Evolutionary conservation across 2,329 filamentous ascomycete genomes (phyloP), one percentile per base, ranked within the genome.

Genomic region (Sporothrix schenckii): DNA sequence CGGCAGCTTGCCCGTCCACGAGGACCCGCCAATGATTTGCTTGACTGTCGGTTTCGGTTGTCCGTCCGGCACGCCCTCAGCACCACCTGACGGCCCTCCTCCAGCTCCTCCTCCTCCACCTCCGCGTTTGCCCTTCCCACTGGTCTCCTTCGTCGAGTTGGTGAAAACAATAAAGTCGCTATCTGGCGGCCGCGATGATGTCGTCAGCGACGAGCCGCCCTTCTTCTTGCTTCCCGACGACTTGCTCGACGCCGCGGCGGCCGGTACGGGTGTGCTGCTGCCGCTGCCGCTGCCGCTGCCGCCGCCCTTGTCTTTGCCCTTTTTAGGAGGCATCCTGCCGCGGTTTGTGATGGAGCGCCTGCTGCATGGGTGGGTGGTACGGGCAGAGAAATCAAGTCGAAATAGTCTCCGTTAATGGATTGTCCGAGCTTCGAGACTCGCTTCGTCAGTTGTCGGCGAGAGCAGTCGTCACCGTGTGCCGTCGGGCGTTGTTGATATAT

Each of bases 1-100:
- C 1, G 95, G 95, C 44, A 99, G 83, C 79, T 99, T 99, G 53
- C 95, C 95, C 0, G 95, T 99, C 95, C 95, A 99, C 75, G 93
- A 97, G 71, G 93, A 89, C 65, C 95, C 95, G 54, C 93, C 95
- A 77, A 99, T 97, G 74, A 99, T 83, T 75, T 96, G 92, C 80
- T 91, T 90, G 58, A 86, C 86, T 1, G 89, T 89, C 16, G 87
- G 88, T 75, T 89, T 88, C 0, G 86, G 86, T 3, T 85, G 85
- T 0, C 80, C 84, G 2, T 77, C 69, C 30, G 70, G 24, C 10
- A 54, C 39, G 0, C n/a, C n/a, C 6, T 68, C 81, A 83, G 53
- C 6, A 39, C 27, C 27, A 24, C 16, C 54, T n/a, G 50, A n/a
- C 13, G 24, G 27, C n/a, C 66, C 66, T 10, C 50, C 27, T 5